Conservation (phyloP, 164 flowering plant species). For the Echeveria elegans region DNA sequence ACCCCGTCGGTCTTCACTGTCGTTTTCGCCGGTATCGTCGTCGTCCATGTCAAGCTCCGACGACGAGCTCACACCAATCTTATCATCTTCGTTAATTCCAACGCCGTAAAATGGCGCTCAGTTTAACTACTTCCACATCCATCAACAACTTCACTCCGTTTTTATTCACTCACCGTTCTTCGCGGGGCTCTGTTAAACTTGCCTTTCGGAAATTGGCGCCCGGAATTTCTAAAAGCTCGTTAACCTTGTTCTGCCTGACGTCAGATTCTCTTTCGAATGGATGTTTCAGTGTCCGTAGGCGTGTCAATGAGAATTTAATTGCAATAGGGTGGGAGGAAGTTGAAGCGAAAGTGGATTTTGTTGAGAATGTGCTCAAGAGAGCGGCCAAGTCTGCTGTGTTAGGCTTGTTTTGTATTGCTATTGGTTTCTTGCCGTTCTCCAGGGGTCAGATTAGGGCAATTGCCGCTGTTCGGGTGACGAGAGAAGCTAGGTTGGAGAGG, state of each 20-base stretch:
- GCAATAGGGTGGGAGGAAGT: background rate
- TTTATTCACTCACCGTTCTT: background rate
- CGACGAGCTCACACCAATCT: background rate
- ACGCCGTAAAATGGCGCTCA: background rate
- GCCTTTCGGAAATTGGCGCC: background rate
- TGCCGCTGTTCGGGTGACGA: slow-evolving; percentile 28
- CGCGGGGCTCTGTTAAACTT: background rate
- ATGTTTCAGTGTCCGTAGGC: background rate
- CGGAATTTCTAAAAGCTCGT: too few species aligned
- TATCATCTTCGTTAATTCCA: background rate
- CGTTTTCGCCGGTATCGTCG: background rate
- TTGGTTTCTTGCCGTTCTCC: slow-evolving; percentile 39
- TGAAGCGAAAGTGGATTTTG: background rate
- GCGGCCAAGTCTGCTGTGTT: slow-evolving; percentile 11
- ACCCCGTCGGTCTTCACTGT: too few species aligned
- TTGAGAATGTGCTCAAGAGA: background rate
- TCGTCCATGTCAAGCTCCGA: background rate
- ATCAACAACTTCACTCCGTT: background rate
- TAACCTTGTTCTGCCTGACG: too few species aligned
- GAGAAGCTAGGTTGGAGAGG: slow-evolving; percentile 8
- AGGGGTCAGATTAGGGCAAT: slow-evolving; percentile 26
- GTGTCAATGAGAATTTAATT: too few species aligned
- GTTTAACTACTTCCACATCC: background rate
- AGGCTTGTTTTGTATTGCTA: slow-evolving; percentile 35
- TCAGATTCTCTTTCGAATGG: background rate